Evolutionary conservation across 495 filamentous ascomycete species (phyloP), one percentile per base, ranked within the genome.

Genomic region (Baudoinia panamericana): DNA sequence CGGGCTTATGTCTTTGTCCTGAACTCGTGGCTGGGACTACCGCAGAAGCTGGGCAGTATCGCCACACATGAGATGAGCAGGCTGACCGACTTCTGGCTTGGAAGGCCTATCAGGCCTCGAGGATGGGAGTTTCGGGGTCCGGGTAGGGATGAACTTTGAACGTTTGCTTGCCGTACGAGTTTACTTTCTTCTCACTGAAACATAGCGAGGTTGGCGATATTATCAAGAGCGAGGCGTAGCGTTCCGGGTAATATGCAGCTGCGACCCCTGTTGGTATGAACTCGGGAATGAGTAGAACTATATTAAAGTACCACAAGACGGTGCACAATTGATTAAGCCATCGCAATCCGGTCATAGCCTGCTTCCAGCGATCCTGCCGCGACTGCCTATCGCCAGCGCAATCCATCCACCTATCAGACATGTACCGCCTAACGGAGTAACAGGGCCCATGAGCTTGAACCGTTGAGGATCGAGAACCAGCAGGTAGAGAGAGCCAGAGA

Each of bases 21-120:
- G 6, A 67, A 59, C 41, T 70, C 71, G 45, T 97, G 84, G 82
- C 24, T 76, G 10, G 56, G 59, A 18, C 57, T 87, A 12, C 90
- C 90, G 0, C 61, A 54, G 6, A 75, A 69, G 30, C 1, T 83
- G 80, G 92, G 64, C 45, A 56, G 71, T 20, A 79, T 94, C 35
- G 19, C 66, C 8, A 45, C 72, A 2, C 52, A 68, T 0, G 84
- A 93, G 56, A 30, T 70, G 4, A 56, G 55, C 31, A 69, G 86
- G 28, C 46, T 81, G 13, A 88, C 76, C 73, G 69, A 78, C 34
- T 82, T 65, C 53, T 94, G 76, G 64, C 61, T 93, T n/a, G 86
- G 86, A 20, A 56, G 84, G 39, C 80, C 84, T 6, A 73, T 87
- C 13, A 62, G 62, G 31, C 77, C 78, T 4, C 66, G 83, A 46